Evolutionary conservation across 345 rosid genomes (phyloP).

Genomic region (Physaria fendleri): DNA sequence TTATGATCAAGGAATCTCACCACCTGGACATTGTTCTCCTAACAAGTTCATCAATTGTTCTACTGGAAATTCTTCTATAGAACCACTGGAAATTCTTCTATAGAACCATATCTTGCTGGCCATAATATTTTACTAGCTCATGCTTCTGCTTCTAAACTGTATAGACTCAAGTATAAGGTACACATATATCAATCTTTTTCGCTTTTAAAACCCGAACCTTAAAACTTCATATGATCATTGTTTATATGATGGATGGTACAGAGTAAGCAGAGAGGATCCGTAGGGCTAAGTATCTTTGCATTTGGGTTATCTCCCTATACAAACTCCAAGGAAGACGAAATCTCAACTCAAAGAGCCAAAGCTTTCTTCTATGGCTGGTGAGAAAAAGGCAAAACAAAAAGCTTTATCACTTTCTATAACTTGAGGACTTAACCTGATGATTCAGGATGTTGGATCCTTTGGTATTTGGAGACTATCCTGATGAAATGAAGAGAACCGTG

Average conservation of each 20-base stretch:
- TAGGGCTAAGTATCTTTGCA: slow-evolving; percentile 41
- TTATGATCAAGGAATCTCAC: slow-evolving; percentile 6
- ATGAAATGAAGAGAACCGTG: too few species aligned
- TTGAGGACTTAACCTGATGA: too few species aligned
- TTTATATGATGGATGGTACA: slow-evolving; percentile 18
- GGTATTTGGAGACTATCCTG: too few species aligned
- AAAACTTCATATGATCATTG: not conserved
- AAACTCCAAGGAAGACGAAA: slow-evolving; percentile 38
- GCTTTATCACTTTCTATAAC: not conserved
- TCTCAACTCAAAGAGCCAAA: slow-evolving; percentile 38
- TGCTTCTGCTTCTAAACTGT: slow-evolving; percentile 50
- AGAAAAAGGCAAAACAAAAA: not conserved
- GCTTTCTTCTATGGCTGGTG: slow-evolving; percentile 49
- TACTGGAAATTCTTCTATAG: too few species aligned
- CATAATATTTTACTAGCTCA: slow-evolving; percentile 66
- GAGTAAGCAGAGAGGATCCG: slow-evolving; percentile 44
- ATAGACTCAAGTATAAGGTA: slow-evolving; percentile 58
- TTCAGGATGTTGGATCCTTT: too few species aligned
- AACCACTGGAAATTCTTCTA: slow-evolving; percentile 48
- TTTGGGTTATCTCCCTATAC: slow-evolving; percentile 39
- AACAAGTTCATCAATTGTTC: slow-evolving; percentile 18
- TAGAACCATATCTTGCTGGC: slow-evolving; percentile 50
- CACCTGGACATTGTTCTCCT: slow-evolving; percentile 32
- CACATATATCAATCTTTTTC: not conserved
- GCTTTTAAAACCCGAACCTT: not conserved